These are phyloP conservation scores for Cryptosporidium felis DNA, from an alignment of 169 alveolate species.

Conservation along the genomic window DNA sequence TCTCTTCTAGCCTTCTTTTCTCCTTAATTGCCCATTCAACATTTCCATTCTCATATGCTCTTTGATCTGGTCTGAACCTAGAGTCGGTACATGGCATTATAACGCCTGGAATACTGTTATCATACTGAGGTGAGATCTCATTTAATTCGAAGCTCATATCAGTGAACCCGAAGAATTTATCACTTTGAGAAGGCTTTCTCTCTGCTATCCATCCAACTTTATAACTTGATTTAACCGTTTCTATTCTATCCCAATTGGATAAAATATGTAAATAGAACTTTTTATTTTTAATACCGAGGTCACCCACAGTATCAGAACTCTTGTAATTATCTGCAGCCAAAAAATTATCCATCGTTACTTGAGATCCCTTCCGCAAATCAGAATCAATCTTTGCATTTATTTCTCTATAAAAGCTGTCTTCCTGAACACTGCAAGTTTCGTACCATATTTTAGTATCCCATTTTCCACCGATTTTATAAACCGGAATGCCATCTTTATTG, in stretches of 20 bases:
- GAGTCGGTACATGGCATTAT: constrained; percentile 87
- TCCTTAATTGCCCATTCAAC: constrained; percentile 90
- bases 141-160: constrained; percentile 88
- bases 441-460: constrained; percentile 68
- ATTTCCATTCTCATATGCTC: constrained; percentile 93
- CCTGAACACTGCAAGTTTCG: constrained; percentile 7
- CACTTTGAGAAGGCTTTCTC: constrained; percentile 78
- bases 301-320: no score
- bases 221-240: constrained; percentile 11
- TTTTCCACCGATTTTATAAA: constrained; percentile 66
- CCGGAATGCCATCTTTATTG: constrained; percentile 10
- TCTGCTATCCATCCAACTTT: constrained; percentile 78
- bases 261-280: not conserved
- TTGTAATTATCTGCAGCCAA: no score
- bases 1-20: constrained; percentile 94
- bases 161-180: constrained; percentile 82
- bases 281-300: no score
- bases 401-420: no score
- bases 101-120: constrained; percentile 80
- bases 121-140: constrained; percentile 87
- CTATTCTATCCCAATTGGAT: constrained; percentile 53
- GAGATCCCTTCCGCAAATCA: no score
- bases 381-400: no score
- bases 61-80: constrained; percentile 94
- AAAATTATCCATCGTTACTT: no score